A percentile compares a stretch with the other conserved stretches of the same genome.
phyloP scores from a whole-genome alignment of 352 stramenopile genomes.

The Phytophthora macrochlamydospora region DNA sequence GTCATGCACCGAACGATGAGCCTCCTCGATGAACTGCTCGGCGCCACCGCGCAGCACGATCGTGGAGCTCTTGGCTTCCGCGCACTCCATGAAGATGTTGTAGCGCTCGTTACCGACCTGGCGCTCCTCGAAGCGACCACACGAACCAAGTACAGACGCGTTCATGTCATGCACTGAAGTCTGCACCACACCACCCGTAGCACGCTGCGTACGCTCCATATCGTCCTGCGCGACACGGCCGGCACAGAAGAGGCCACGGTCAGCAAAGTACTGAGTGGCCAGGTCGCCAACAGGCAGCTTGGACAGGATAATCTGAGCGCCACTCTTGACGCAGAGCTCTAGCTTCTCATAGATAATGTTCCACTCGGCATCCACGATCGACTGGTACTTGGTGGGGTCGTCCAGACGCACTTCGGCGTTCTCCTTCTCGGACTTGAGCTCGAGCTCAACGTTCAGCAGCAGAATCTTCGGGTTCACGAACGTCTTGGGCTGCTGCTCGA shows the following conservation, averaged over 20 bases:
- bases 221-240: constrained; percentile 97
- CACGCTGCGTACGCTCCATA: constrained; percentile 96
- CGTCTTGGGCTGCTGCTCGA: constrained; percentile 99
- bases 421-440: constrained; percentile 99
- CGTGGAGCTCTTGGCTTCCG: constrained; percentile 94
- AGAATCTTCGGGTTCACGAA: constrained; percentile 97
- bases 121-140: constrained; percentile 96
- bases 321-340: constrained; percentile 88
- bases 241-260: constrained; percentile 97
- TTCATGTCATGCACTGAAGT: constrained; percentile 94
- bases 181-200: constrained; percentile 95
- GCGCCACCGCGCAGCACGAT: constrained; percentile 97
- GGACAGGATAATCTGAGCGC: constrained; percentile 98
- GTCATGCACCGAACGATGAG: constrained; percentile 98
- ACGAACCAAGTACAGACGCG: constrained; percentile 92
- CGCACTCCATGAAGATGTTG: constrained; percentile 99
- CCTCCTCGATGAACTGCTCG: constrained; percentile 99
- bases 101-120: constrained; percentile 98
- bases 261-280: constrained; percentile 99
- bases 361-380: constrained; percentile 99
- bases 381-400: constrained; percentile 98
- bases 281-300: constrained; percentile 96
- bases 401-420: constrained; percentile 98
- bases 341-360: constrained; percentile 99
- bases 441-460: constrained; percentile 98